Evolutionary conservation across 2,329 filamentous ascomycete species (phyloP), one percentile per base, ranked within the genome.

Genomic region (Periconia sp.): DNA sequence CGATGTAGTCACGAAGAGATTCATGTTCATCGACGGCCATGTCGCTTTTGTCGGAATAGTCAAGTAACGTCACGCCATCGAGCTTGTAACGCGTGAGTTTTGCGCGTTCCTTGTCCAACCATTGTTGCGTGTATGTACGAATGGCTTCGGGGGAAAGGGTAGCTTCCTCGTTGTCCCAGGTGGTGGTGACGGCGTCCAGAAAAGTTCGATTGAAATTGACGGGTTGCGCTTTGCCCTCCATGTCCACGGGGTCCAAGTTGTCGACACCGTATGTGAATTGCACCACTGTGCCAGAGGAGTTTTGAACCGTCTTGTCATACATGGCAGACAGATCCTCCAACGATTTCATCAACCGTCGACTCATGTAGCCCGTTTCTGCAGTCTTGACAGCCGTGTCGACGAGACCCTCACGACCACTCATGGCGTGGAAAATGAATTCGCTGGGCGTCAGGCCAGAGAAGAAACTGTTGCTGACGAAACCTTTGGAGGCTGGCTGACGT

Each of bases 371-470:
- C 11, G 94, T 99, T 75, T 99, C 94, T 49, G 94, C 94, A 49
- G 94, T 99, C 79, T 99, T 99, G 77, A 97, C 94, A 56, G 94
- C 94, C 2, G 94, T 99, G 83, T 99, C 94, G 68, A 99, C 92
- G 62, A 99, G 79, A 85, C 94, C 94, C 85, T 97, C 94, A 85
- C 94, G 90, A 65, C 94, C 94, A 66, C 92, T 96, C 78, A 97
- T 97, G 62, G 94, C 94, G 83, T 99, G 94, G 77, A 99, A 97
- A 53, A 97, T 84, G 74, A 99, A 97, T 67, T 99, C 94, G 0
- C 90, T 92, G 1, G 94, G 93, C 1, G 88, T 83, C 1, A 99
- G 80, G 1, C 94, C 94, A 0, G 90, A 90, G 74, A 96, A 99
- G 82, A 99, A 99, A 77, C 92, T 97, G 77, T 97, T 97, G 57